phyloP scores from a whole-genome alignment of 1,284 basidiomycete species.

The Ceratorhiza oryzae-sativae region DNA sequence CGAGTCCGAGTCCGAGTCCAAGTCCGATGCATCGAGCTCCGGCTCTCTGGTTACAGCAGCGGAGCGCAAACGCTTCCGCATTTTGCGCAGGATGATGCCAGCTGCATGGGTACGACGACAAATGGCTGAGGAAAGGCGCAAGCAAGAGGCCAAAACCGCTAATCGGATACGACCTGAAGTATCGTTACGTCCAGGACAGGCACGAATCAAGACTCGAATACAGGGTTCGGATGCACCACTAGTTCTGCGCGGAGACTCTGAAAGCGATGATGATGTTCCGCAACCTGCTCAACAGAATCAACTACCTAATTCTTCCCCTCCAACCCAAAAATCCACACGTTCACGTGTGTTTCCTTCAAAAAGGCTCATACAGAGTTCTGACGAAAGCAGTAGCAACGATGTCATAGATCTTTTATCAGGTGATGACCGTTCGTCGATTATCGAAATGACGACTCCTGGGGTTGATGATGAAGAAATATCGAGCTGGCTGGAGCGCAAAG shows the following conservation, averaged over 20 bases:
- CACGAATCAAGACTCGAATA: background rate
- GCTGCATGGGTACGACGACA: constrained; percentile 33
- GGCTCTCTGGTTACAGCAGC: background rate
- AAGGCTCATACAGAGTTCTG: background rate
- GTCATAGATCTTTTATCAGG: constrained; percentile 27
- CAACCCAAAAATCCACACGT: background rate
- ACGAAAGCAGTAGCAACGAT: constrained; percentile 22
- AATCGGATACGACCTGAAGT: background rate
- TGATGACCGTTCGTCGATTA: constrained; percentile 10
- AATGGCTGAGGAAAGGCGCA: constrained; percentile 11
- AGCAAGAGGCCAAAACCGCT: background rate
- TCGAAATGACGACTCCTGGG: background rate
- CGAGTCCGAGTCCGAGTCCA: background rate
- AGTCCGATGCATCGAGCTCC: constrained; percentile 9
- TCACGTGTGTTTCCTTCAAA: constrained; percentile 8
- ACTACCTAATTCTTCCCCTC: background rate
- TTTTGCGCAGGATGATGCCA: constrained; percentile 32
- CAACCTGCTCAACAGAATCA: background rate
- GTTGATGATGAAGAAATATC: constrained; percentile 35
- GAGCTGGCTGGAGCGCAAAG: constrained; percentile 9
- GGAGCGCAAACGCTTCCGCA: constrained; percentile 29
- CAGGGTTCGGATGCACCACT: background rate
- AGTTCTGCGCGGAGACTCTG: constrained; percentile 28
- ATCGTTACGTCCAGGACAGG: constrained; percentile 5
- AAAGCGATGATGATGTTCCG: constrained; percentile 16